These are phyloP conservation scores for Emergomyces pasteurianus DNA, from an alignment of 2,329 filamentous ascomycete genomes.

Conservation along the genomic window DNA sequence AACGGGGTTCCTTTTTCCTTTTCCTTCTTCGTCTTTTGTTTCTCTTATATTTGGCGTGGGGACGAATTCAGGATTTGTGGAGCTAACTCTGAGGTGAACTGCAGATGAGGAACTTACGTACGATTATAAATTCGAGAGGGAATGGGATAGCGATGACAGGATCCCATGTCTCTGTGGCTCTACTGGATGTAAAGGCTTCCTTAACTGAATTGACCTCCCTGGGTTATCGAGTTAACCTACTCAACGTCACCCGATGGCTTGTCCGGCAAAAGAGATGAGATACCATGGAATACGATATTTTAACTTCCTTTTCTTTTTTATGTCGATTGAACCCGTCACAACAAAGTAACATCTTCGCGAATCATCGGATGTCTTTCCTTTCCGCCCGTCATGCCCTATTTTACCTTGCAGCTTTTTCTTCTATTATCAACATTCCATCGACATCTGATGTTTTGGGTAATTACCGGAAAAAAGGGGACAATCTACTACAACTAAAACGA, in stretches of 20 bases:
- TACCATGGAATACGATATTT: not conserved
- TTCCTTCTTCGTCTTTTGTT: not conserved
- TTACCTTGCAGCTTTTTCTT: not conserved
- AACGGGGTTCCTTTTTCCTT: not conserved
- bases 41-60: not conserved
- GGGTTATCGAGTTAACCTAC: not conserved
- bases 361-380: not conserved
- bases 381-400: not conserved
- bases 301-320: not conserved
- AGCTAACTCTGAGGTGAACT: not conserved
- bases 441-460: not conserved
- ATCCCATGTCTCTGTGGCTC: slow-evolving; percentile 97
- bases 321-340: not conserved
- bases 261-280: not conserved
- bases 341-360: not conserved
- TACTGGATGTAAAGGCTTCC: slow-evolving; percentile 93
- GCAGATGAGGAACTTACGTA: slow-evolving; percentile 97
- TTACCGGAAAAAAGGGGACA: not conserved
- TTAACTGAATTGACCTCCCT: slow-evolving; percentile 54
- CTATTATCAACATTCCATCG: not conserved
- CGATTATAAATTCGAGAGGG: slow-evolving; percentile 99
- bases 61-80: not conserved
- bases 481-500: not conserved
- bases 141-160: slow-evolving; percentile 85
- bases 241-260: not conserved